Base-by-base conservation (phyloP, 805 yeast species). In the Ogataea corticis region DNA sequence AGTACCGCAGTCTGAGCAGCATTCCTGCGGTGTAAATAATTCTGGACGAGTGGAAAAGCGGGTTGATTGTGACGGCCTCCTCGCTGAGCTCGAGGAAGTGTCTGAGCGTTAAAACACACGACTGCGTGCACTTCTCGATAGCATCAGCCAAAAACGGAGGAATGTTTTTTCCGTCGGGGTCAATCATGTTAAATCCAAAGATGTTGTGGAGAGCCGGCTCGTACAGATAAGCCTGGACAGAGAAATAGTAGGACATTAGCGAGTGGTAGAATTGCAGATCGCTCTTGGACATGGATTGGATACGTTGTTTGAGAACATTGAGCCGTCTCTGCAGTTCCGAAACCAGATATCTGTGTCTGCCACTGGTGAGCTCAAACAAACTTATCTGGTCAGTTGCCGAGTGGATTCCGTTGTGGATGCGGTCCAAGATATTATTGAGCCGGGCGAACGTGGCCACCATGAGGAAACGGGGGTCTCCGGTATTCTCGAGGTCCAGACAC, bases 1-100 rank as follows among this genome's bases (percentile, higher is more conserved):
- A 64, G 60, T 75, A 82, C 28, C 87, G 63, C 34, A 82, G 61
- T 43, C 85, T 70, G 43, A 83, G 62, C 21, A 83, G 66, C 73
- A 82, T 75, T 7, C 88, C 89, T 0, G 83, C 79, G 0, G 84
- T 79, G 56, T 82, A 82, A n/a, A 82, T 72, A 30, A 81, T 68
- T 51, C 87, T 68, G 2, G 84, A 69, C 27, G 75, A 72, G 50
- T 76, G 79, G 44, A 78, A 73, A 34, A 82, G 63, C 3, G 91
- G 91, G 46, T 79, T 67, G 2, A 74, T 63, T 0, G 84, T 76
- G 16, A 83, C 67, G n/a, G 71, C 67, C n/a, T 67, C 71, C 5
- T 68, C 67, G 2, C 72, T 53, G 46, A 78, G 64, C 58, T 63
- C 67, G 49, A 68, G 68, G 61, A 71, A 81, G 55, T 72, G 77